phyloP scores from a whole-genome alignment of 805 yeast genomes.

The Metschnikowia koreensis region DNA sequence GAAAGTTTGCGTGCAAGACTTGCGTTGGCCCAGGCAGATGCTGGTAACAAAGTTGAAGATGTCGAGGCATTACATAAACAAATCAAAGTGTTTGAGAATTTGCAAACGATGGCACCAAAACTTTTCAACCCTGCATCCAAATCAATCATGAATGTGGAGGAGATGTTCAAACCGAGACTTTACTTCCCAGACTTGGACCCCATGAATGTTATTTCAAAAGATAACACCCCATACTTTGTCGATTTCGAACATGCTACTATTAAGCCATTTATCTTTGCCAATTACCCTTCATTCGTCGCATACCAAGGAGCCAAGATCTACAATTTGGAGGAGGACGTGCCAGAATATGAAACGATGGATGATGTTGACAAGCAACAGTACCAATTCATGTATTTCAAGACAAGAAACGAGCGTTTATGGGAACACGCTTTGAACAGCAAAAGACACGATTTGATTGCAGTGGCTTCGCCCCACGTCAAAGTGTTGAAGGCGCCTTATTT shows the following conservation, averaged over 20 bases:
- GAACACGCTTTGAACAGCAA: conserved; percentile 69
- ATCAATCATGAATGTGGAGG: conserved; percentile 59
- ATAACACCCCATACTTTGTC: conserved; percentile 48
- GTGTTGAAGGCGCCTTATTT: conserved; percentile 62
- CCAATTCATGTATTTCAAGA: conserved; percentile 81
- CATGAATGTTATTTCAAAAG: conserved; percentile 64
- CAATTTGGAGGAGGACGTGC: conserved; percentile 70
- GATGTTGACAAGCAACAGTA: conserved; percentile 78
- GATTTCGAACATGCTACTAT: conserved; percentile 83
- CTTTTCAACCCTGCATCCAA: conserved; percentile 55
- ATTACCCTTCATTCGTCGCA: conserved; percentile 78
- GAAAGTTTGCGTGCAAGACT: conserved; percentile 57
- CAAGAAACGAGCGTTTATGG: conserved; percentile 90
- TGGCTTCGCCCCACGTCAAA: conserved; percentile 83
- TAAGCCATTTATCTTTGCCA: conserved; percentile 77
- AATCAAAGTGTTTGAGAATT: conserved; percentile 59
- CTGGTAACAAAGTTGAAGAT: conserved; percentile 46
- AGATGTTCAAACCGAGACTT: conserved; percentile 70
- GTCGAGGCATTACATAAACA: conserved; percentile 46
- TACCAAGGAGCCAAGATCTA: conserved; percentile 88
- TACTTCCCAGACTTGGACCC: conserved; percentile 87
- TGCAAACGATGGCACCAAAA: conserved; percentile 52
- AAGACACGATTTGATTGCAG: conserved; percentile 66
- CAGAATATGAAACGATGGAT: conserved; percentile 61
- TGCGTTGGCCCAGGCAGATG: conserved; percentile 53